Base-by-base conservation (phyloP, 1,284 basidiomycete genomes). In the Jaminaea rosea region DNA sequence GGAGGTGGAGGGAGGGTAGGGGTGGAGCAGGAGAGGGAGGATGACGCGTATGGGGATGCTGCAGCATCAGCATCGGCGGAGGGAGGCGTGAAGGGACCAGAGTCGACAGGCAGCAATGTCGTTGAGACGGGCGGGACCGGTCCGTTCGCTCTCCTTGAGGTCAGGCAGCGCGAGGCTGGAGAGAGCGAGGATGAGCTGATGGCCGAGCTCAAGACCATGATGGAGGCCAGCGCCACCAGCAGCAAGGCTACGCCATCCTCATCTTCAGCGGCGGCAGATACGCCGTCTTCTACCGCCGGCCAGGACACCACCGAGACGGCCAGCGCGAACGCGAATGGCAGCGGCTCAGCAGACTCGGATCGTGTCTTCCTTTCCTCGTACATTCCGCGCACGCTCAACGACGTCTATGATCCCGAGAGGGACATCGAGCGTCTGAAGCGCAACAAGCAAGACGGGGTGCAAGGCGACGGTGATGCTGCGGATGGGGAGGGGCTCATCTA, bases 371-470 rank as follows among this genome's bases (percentile, higher is more conserved):
- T 60, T 34, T 53, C 56, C 26, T 58, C 62, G 26, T 70, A 67
- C 58, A 69, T 73, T 32, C 70, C 71, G 1, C 64, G 67, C 23
- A 72, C 62, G 5, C 60, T 73, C 8, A 60, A 73, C 53, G 69
- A 73, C 26, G 54, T 73, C 2, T 63, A 64, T 21, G 69, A 73
- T 42, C 69, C 70, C 0, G 70, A 72, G 50, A 55, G 64, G 10
- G 69, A 72, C 37, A 60, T 60, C n/a, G 58, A 60, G 32, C 31
- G 62, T 8, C 34, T 55, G 9, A 60, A 49, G 17, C 21, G 47
- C 3, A n/a, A n/a, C n/a, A n/a, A n/a, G n/a, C n/a, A n/a, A n/a
- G n/a, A n/a, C n/a, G n/a, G n/a, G n/a, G 58, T 54, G n/a, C 39
- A 50, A 13, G n/a, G n/a, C n/a, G n/a, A n/a, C n/a, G n/a, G n/a